Conservation (phyloP, 805 yeast genomes). For the Candida schatavii region DNA sequence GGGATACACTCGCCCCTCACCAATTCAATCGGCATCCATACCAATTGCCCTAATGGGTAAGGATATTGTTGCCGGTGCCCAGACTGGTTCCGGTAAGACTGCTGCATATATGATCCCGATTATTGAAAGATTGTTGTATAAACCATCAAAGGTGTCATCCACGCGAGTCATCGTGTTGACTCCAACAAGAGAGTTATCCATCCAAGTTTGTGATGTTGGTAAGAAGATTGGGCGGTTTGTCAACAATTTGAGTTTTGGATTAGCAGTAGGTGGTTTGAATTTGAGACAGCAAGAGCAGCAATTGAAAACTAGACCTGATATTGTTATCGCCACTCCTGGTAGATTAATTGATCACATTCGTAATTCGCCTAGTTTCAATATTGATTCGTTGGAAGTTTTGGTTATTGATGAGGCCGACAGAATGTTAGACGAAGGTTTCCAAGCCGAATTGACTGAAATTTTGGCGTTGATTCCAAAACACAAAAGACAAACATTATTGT, state of each 20-base stretch:
- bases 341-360: conserved; percentile 95
- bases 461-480: conserved; percentile 76
- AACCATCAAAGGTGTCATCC: conserved; percentile 80
- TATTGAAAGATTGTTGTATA: conserved; percentile 84
- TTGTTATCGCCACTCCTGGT: conserved; percentile 98
- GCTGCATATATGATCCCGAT: conserved; percentile 98
- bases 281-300: conserved; percentile 94
- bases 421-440: conserved; percentile 99
- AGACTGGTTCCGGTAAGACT: conserved; percentile 98
- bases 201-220: conserved; percentile 94
- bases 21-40: conserved; percentile 89
- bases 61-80: conserved; percentile 98
- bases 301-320: conserved; percentile 87
- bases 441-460: conserved; percentile 88
- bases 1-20: conserved; percentile 87
- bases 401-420: conserved; percentile 98
- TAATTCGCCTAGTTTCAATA: conserved; percentile 89
- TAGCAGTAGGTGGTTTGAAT: conserved; percentile 98
- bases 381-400: conserved; percentile 86
- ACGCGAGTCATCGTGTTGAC: conserved; percentile 89
- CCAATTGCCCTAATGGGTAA: conserved; percentile 93
- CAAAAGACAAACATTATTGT: conserved; percentile 88
- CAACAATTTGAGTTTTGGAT: conserved; percentile 75
- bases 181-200: conserved; percentile 97
- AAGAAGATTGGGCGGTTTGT: conserved; percentile 77